These are phyloP conservation scores for Raffaelea deltoideospora DNA, from an alignment of 2,329 filamentous ascomycete species.

Conservation along the genomic window DNA sequence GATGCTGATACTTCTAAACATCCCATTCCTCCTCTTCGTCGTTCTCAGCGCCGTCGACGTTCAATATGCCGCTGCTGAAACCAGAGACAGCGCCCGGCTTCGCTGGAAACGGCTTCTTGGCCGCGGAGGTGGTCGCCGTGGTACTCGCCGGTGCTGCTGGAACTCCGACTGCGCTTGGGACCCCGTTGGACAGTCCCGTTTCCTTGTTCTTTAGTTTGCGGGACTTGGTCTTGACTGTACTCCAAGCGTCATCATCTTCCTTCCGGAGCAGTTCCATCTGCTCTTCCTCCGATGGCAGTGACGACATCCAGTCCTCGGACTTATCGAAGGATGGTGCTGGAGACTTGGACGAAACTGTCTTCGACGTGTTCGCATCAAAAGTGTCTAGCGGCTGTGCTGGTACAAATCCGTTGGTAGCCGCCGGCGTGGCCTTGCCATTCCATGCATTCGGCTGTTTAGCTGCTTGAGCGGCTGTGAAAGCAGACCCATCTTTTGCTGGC, in stretches of 20 bases:
- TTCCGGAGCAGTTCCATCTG: conserved; percentile 43
- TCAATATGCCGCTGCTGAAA: too few species aligned
- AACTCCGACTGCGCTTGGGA: too few species aligned
- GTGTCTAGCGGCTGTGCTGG: conserved; percentile 42
- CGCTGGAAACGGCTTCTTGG: conserved; percentile 20
- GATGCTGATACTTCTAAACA: conserved; percentile 26
- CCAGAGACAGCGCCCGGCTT: conserved; percentile 33
- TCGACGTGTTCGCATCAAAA: conserved; percentile 23
- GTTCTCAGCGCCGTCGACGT: conserved; percentile 22
- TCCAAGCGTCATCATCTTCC: conserved; percentile 41
- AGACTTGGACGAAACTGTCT: conserved; percentile 12
- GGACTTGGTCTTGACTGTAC: conserved; percentile 35
- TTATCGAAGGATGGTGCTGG: conserved; percentile 16
- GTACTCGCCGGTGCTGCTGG: conserved; percentile 7
- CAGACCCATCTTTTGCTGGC: conserved; percentile 64
- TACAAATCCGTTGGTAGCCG: conserved; percentile 17
- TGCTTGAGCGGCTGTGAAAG: conserved; percentile 32
- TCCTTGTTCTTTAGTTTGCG: conserved; percentile 27
- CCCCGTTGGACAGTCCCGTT: conserved; percentile 12
- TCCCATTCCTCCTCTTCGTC: conserved; percentile 36
- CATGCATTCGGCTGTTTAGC: conserved; percentile 22
- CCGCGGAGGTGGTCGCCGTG: conserved; percentile 10
- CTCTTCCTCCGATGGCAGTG: conserved; percentile 45
- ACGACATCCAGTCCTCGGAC: conserved; percentile 30
- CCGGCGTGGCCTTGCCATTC: conserved; percentile 17